Evolutionary conservation across 176 grass and related monocot species (phyloP).

Genomic region (Lolium perenne): DNA sequence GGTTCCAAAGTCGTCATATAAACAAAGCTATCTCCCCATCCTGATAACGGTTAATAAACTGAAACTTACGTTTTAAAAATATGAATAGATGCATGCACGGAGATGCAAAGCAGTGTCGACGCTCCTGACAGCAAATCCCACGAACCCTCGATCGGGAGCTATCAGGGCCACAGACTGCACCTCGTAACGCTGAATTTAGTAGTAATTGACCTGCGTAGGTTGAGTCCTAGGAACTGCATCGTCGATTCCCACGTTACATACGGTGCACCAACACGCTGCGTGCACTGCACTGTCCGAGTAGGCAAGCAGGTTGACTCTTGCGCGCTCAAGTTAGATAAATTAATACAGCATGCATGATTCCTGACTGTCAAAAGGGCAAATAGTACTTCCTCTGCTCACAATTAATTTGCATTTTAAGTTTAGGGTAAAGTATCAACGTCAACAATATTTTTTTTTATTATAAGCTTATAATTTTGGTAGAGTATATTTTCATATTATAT

Average conservation of each 20-base stretch:
- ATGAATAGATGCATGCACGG: neutral
- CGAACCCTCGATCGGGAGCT: constrained; percentile 18
- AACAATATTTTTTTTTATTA: too few species aligned
- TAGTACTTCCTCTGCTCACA: too few species aligned
- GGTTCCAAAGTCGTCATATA: neutral
- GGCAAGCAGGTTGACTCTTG: too few species aligned
- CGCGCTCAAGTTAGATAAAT: too few species aligned
- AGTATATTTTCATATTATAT: too few species aligned
- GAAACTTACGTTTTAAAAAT: neutral
- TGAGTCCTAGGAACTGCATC: constrained; percentile 51
- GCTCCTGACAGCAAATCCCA: constrained; percentile 38
- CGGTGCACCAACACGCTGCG: neutral
- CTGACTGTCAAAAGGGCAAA: too few species aligned
- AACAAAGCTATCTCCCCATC: neutral
- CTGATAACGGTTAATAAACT: neutral
- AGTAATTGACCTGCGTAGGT: neutral
- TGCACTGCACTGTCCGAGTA: neutral
- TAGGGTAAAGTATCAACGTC: too few species aligned
- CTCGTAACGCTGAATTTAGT: constrained; percentile 15
- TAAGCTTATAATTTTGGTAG: too few species aligned
- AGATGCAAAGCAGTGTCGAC: constrained; percentile 8
- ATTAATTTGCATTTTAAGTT: too few species aligned
- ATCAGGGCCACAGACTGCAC: neutral
- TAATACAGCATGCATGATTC: too few species aligned
- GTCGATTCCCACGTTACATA: constrained; percentile 33